Evolutionary conservation across 768 basidiomycete species (phyloP).

Genomic region (Lactifluus volemus): DNA sequence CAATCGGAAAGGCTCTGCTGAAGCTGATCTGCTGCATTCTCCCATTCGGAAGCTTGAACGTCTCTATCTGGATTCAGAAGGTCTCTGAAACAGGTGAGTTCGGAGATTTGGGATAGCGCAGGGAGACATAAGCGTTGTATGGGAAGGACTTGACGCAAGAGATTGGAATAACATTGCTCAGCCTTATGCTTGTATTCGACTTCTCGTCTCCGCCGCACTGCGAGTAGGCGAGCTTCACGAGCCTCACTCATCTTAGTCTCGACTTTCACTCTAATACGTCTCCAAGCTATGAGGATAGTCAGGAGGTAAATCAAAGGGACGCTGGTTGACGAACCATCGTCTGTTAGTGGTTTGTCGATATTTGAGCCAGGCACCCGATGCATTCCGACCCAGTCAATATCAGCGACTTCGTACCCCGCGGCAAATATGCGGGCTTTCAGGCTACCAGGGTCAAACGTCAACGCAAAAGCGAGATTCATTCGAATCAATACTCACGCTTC

Average conservation of each 20-base stretch:
- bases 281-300: constrained; percentile 9
- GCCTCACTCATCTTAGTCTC: not conserved
- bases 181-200: not conserved
- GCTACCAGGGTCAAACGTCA: not conserved
- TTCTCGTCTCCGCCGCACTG: not conserved
- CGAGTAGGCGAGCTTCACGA: not conserved
- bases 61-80: not conserved
- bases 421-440: not conserved
- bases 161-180: not conserved
- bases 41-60: constrained; percentile 2
- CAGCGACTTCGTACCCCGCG: constrained; percentile 6
- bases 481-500: not conserved
- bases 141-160: constrained; percentile 10
- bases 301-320: not conserved
- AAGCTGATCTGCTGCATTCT: not conserved
- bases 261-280: constrained; percentile 8
- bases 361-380: constrained; percentile 1
- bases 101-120: not conserved
- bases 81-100: constrained; percentile 15
- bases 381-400: not conserved
- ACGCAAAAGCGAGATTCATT: not conserved
- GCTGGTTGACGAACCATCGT: not conserved
- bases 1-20: constrained; percentile 11
- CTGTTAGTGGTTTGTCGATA: constrained; percentile 7
- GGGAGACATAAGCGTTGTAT: constrained; percentile 13